Percentiles rank a stretch among this genome's conserved stretches.
phyloP scores from a whole-genome alignment of 129 eudicot genomes.

The Gnaphalium uliginosum region DNA sequence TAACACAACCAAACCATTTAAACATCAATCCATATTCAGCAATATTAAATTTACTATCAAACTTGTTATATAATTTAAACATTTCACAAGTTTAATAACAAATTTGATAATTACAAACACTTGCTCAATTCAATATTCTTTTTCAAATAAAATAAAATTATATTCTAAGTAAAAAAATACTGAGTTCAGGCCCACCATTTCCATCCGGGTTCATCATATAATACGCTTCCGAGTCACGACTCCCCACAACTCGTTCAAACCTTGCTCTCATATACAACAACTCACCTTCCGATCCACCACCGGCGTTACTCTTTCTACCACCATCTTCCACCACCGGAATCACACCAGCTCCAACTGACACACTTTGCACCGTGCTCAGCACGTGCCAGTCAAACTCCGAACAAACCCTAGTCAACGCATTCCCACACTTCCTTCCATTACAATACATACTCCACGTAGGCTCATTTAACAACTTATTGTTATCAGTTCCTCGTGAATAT shows the following conservation, averaged over 20 bases:
- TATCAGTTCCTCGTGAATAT: slow-evolving; percentile 24
- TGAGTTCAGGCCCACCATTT: slow-evolving; percentile 57
- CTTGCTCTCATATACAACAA: slow-evolving; percentile 88
- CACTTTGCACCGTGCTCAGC: slow-evolving; percentile 67
- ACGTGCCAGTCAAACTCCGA: slow-evolving; percentile 73
- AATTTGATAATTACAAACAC: slow-evolving; percentile 3
- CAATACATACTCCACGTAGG: slow-evolving; percentile 88
- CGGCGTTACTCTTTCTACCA: slow-evolving; percentile 28
- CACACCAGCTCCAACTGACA: slow-evolving; percentile 94
- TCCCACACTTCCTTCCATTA: slow-evolving; percentile 82
- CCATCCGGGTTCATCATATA: slow-evolving; percentile 90
- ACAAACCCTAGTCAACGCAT: slow-evolving; percentile 64
- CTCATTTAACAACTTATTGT: slow-evolving; percentile 44
- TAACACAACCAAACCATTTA: neutral
- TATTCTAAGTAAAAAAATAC: slow-evolving; percentile 14
- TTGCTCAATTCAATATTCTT: neutral
- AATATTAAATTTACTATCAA: neutral
- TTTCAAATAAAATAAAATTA: neutral
- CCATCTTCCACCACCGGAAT: slow-evolving; percentile 77
- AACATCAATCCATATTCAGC: neutral
- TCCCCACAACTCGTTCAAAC: slow-evolving; percentile 92
- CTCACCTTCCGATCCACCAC: slow-evolving; percentile 63
- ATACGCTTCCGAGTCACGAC: slow-evolving; percentile 93
- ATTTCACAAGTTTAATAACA: slow-evolving; percentile 1
- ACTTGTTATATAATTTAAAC: too few relatives aligned